Evolutionary conservation across 805 yeast species (phyloP).

Genomic region (Hanseniaspora taiwanica): DNA sequence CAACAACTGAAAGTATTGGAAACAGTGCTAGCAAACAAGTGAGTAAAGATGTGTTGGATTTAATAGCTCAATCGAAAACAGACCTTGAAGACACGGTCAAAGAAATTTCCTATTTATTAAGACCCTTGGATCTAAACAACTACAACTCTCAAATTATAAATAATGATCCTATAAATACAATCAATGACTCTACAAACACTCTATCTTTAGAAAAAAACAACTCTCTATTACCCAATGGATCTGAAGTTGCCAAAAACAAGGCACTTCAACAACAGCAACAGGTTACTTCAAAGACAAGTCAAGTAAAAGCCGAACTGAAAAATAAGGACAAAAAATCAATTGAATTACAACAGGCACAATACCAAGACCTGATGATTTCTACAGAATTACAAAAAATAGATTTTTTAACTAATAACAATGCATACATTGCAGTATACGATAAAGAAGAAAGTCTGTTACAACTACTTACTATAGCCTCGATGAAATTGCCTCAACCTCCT

Average conservation of each 20-base stretch:
- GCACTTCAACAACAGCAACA: background rate
- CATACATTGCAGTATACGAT: conserved; percentile 1
- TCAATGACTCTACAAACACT: conserved; percentile 13
- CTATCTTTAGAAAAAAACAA: background rate
- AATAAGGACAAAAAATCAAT: background rate
- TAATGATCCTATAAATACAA: conserved; percentile 13
- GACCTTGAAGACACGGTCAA: conserved; percentile 23
- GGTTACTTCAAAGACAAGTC: too few species aligned
- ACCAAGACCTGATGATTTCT: background rate
- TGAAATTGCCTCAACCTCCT: conserved; percentile 5
- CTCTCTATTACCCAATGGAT: background rate
- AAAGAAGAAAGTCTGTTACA: conserved; percentile 4
- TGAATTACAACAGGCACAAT: background rate
- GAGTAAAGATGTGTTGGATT: conserved; percentile 2
- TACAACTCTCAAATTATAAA: conserved; percentile 15
- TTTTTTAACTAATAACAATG: background rate
- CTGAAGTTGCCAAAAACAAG: background rate
- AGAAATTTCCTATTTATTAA: conserved; percentile 22
- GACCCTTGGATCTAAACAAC: conserved; percentile 16
- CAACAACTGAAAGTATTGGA: background rate
- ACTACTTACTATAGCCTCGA: conserved; percentile 6
- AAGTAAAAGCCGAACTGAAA: background rate
- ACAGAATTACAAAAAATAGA: background rate
- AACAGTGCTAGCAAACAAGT: background rate
- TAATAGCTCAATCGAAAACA: conserved; percentile 13